Base-by-base conservation (phyloP, 176 grass and related monocot genomes). In the Oryza punctata region DNA sequence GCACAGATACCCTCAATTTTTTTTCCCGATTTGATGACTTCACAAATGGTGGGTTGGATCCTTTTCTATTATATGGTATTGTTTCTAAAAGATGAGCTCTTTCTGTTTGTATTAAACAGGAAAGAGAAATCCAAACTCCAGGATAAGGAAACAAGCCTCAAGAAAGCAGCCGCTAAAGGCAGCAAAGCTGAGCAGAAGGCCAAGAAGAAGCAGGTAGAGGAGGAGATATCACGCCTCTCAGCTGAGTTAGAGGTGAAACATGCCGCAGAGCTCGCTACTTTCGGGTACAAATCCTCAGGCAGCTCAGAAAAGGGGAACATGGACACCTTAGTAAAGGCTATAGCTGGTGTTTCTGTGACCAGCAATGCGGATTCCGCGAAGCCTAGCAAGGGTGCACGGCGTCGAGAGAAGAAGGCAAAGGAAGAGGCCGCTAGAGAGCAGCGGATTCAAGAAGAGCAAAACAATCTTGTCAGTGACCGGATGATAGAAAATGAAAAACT, bases 121-220 rank as follows among this genome's bases (percentile, higher is more conserved):
- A 83, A 95, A 86, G 93, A 95, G 80, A 93, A 94, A 77, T 73
- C 85, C 54, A 91, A 95, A 69, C 89, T 98, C 32, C 91, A 93
- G 86, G 89, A 98, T 70, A 98, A 95, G 79, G 96, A 98, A 82
- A 87, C 92, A 26, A 95, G 43, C 40, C 88, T 98, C 19, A 98
- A 98, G 83, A 98, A 95, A 77, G 87, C 80, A 45, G 96, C 93
- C 21, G 96, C 96, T 5, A 95, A 95, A 91, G 96, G 96, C 77
- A 98, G 96, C 87, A 98, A 98, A 83, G 96, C 91, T 49, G 93
- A 98, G 67, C 96, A 98, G 84, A 98, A 98, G 78, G 82, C 92
- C 15, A 98, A 98, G 89, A 98, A 95, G 75, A 98, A 98, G 80
- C 96, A 94, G 69, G 93, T 95, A 3, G 96, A 98, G 72, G 96